A percentile compares a stretch with the other conserved stretches of the same genome.
Conservation (phyloP, 2,329 filamentous ascomycete genomes). For the Aureobasidium lini region DNA sequence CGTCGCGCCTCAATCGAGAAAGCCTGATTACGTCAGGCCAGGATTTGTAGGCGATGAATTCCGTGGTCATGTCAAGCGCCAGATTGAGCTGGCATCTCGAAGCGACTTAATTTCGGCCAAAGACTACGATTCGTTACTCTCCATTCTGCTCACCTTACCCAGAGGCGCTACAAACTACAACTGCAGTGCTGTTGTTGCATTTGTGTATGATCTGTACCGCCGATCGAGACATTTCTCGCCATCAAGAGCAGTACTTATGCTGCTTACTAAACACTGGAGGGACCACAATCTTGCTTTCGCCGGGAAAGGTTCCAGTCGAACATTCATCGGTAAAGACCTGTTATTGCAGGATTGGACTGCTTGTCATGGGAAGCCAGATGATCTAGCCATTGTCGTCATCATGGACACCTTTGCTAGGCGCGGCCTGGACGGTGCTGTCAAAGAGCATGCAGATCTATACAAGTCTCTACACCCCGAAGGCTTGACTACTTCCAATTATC, state of each 20-base stretch:
- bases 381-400: constrained; percentile 16
- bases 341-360: constrained; percentile 14
- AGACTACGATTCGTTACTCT: not conserved
- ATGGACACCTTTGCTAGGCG: constrained; percentile 25
- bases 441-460: constrained; percentile 20
- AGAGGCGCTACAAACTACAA: not conserved
- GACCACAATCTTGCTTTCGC: not conserved
- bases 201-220: not conserved
- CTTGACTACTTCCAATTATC: constrained; percentile 2
- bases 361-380: constrained; percentile 22
- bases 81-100: not conserved
- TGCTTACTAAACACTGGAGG: not conserved
- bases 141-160: not conserved
- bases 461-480: not conserved
- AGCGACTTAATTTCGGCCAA: not conserved
- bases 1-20: not conserved
- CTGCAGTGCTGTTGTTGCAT: not conserved
- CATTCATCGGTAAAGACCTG: not conserved
- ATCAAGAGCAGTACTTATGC: not conserved
- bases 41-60: not conserved
- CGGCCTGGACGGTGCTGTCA: constrained; percentile 28
- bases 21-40: not conserved
- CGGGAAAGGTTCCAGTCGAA: not conserved
- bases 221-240: not conserved
- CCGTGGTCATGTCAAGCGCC: not conserved